These are phyloP conservation scores for Leptographium wingfieldii DNA, from an alignment of 2,329 filamentous ascomycete species.

Conservation along the genomic window DNA sequence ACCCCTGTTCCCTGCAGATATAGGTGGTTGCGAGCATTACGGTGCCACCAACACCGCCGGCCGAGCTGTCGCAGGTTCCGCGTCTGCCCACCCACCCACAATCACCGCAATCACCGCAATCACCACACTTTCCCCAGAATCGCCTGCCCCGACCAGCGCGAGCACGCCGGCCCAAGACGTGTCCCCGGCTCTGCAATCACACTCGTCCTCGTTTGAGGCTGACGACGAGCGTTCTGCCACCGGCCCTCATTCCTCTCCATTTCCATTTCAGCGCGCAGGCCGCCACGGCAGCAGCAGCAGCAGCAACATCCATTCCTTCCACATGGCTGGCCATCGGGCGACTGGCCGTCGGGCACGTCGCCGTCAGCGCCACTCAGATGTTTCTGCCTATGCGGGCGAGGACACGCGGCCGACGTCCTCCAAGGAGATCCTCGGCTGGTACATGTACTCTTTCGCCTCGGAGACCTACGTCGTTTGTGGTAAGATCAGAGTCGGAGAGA, in stretches of 20 bases:
- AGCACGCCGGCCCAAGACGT: conserved; percentile 10
- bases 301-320: not conserved
- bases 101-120: not conserved
- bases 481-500: conserved; percentile 25
- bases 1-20: not conserved
- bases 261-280: not conserved
- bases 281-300: not conserved
- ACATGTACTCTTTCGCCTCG: conserved; percentile 89
- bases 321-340: conserved; percentile 3
- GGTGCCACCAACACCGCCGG: not conserved
- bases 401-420: conserved; percentile 78
- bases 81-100: not conserved
- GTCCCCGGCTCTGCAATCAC: conserved; percentile 38
- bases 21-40: not conserved
- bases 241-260: not conserved
- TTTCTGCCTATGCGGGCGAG: conserved; percentile 57
- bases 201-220: conserved; percentile 53
- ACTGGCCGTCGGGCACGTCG: conserved; percentile 12
- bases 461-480: conserved; percentile 96
- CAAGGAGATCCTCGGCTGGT: conserved; percentile 88
- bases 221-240: conserved; percentile 52
- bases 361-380: conserved; percentile 6
- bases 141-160: not conserved
- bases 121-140: not conserved
- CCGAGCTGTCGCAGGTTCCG: not conserved